Evolutionary conservation across 2,329 filamentous ascomycete genomes (phyloP), one percentile per base, ranked within the genome.

Genomic region (Colletotrichum orchidophilum): DNA sequence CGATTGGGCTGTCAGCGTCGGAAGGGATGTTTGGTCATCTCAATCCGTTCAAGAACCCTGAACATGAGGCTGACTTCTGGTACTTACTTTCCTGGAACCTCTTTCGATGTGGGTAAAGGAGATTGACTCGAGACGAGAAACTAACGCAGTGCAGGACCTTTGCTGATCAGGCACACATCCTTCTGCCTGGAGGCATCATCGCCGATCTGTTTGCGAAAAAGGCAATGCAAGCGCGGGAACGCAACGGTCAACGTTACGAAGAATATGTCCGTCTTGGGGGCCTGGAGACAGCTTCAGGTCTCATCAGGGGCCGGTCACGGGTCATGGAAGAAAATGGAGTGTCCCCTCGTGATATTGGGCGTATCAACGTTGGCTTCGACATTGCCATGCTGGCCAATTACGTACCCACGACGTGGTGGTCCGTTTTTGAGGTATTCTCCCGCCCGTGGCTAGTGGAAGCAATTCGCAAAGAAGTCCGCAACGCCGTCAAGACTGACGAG

Each of bases 371-470:
- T 31, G 60, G 66, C 3, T 66, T 74, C 61, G 49, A 60, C 9
- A 65, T 85, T 7, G 84, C 77, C 0, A 71, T 83, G 26, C 75
- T 84, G 1, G 78, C 79, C 52, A 87, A 87, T 73, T 83, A 83
- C 0, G 76, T 80, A 4, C 82, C 83, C 0, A 79, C 83, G 0
- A 74, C 76, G 0, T 87, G 86, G 76, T 87, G 86, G 85, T 66
- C 82, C 1, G 42, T 87, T 0, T 81, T 79, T 70, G 80, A 85
- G 49, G 74, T 87, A 8, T 84, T 79, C 74, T 82, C 81, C 5
- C 78, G 81, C 1, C 80, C 82, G 0, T 73, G 75, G 1, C 73
- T 86, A 0, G 78, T 86, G 1, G 63, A 73, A 0, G 79, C 81
- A n/a, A 74, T 87, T 4, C 79, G 83, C 0, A 66, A 79, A 0